Percentiles rank a stretch among this genome's conserved stretches.
Conservation (phyloP, 2,329 filamentous ascomycete species). For the Pseudogymnoascus sp. region DNA sequence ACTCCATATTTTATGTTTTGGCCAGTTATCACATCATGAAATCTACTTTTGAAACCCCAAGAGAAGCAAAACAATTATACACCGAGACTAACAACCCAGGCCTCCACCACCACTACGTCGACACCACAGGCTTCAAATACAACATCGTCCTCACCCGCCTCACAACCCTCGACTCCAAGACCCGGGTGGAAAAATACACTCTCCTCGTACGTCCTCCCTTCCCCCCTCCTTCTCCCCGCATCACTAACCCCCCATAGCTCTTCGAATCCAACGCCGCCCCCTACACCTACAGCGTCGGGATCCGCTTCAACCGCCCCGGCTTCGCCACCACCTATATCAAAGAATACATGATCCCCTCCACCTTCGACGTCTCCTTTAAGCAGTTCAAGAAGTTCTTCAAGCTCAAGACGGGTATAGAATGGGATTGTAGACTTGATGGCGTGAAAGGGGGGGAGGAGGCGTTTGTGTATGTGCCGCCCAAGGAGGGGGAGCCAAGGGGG, state of each 20-base stretch:
- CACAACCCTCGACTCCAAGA: constrained; percentile 33
- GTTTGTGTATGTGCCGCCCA: not conserved
- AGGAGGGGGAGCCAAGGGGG: not conserved
- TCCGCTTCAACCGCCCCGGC: constrained; percentile 34
- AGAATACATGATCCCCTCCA: constrained; percentile 32
- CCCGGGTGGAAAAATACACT: constrained; percentile 50
- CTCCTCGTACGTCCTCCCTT: constrained; percentile 45
- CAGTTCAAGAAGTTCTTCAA: constrained; percentile 52
- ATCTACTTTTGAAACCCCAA: not conserved
- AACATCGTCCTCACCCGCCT: constrained; percentile 53
- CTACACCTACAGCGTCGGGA: constrained; percentile 53
- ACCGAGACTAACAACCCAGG: constrained; percentile 32
- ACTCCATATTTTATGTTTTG: constrained; percentile 2
- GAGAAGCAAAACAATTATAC: not conserved
- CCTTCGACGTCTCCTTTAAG: constrained; percentile 39
- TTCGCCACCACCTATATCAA: constrained; percentile 30
- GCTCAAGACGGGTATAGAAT: constrained; percentile 49
- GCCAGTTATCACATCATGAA: not conserved
- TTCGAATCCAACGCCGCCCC: constrained; percentile 58
- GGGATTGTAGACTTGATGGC: constrained; percentile 44
- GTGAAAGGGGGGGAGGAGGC: not conserved
- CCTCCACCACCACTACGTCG: constrained; percentile 58
- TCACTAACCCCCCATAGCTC: constrained; percentile 41
- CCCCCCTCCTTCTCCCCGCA: not conserved
- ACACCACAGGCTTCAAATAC: constrained; percentile 57